These are phyloP conservation scores for Tricholoma sp. DNA, from an alignment of 768 basidiomycete species.

Conservation along the genomic window DNA sequence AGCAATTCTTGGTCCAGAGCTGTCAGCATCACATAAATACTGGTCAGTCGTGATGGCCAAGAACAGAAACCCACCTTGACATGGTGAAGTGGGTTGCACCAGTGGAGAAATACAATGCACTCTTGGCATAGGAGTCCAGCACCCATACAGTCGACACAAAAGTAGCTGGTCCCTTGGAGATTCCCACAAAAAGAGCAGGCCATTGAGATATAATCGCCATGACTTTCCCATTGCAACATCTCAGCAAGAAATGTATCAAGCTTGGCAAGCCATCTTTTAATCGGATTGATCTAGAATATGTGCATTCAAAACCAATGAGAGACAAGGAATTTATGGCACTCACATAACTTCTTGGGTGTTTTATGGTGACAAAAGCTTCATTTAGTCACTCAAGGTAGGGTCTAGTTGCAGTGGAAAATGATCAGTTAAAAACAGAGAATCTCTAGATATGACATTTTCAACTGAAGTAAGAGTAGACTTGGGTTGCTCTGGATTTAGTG, in stretches of 20 bases:
- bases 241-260: constrained; percentile 3
- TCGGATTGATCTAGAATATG: not conserved
- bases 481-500: not conserved
- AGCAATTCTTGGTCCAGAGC: not conserved
- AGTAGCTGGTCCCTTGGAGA: not conserved
- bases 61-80: constrained; percentile 3
- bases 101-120: not conserved
- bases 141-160: constrained; percentile 1
- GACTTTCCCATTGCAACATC: constrained; percentile 3
- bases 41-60: not conserved
- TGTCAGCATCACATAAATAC: not conserved
- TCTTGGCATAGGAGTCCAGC: constrained; percentile 2
- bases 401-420: not conserved
- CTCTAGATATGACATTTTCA: not conserved
- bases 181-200: constrained; percentile 1
- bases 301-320: not conserved
- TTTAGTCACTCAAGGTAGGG: not conserved
- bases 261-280: constrained; percentile 1
- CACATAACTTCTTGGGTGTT: not conserved
- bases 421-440: not conserved
- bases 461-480: not conserved
- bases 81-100: not conserved
- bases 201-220: not conserved
- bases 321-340: not conserved
- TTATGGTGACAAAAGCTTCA: not conserved